Evolutionary conservation across 2,329 filamentous ascomycete species (phyloP).

Genomic region (Fusarium oxysporum): DNA sequence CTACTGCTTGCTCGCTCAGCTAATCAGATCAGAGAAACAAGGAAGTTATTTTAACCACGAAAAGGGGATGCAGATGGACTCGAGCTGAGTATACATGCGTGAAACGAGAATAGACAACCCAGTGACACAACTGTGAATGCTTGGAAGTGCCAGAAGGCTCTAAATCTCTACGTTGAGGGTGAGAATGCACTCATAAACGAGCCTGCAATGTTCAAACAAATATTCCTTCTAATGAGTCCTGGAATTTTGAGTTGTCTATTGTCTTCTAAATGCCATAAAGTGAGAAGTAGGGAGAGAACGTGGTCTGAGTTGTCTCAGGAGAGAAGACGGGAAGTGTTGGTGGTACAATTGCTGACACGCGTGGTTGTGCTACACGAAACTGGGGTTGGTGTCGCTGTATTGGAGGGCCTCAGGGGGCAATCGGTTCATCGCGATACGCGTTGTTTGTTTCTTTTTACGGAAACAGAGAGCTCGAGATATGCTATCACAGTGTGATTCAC

Average conservation of each 20-base stretch:
- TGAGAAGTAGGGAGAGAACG: neutral
- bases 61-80: neutral
- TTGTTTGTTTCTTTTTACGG: neutral
- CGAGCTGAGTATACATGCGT: neutral
- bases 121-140: neutral
- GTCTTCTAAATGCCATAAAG: fast-evolving
- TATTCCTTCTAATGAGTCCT: fast-evolving
- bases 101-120: neutral
- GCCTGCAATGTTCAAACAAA: fast-evolving
- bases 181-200: too few relatives aligned
- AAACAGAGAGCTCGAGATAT: neutral
- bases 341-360: constrained; percentile 2
- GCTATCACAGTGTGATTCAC: fast-evolving
- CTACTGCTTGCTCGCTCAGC: neutral
- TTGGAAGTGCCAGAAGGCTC: too few relatives aligned
- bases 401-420: constrained; percentile 16
- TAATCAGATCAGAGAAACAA: neutral
- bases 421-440: neutral
- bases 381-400: neutral
- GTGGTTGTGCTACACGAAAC: neutral
- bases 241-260: fast-evolving
- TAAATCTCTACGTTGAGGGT: too few relatives aligned
- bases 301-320: neutral
- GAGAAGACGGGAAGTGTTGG: neutral
- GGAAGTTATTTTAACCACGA: neutral